Base-by-base conservation (phyloP, 2,329 filamentous ascomycete genomes). In the Colletotrichum paranaense region DNA sequence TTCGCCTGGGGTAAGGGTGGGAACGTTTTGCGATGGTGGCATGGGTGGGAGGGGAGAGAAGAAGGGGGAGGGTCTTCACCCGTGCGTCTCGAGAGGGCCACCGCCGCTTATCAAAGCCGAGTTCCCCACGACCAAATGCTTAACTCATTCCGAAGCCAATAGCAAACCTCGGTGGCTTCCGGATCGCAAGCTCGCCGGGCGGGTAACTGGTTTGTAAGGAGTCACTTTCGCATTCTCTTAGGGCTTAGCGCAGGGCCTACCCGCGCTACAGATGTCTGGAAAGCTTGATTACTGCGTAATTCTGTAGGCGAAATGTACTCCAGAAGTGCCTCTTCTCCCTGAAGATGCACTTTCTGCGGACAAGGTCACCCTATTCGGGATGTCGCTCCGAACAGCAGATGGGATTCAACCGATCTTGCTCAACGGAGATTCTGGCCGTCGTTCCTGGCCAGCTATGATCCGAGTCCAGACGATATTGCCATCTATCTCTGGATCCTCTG, bases 1-100 rank as follows among this genome's bases (percentile, higher is more conserved):
- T 74, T 74, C 72, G 72, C 60, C 72, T 19, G 32, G 72, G 68
- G 42, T 63, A n/a, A 35, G 14, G 68, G 62, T 28, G 68, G 49
- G 53, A 42, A 14, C 63, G 57, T 62, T 70, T 65, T n/a, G 38
- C 12, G 32, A 26, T 42, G n/a, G 46, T 22, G 42, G 42, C 42
- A 49, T 49, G 42, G 42, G 42, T 49, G 14, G 28, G 52, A 26
- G 12, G n/a, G 32, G 57, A 24, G 6, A 59, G 57, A 38, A 14
- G 57, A n/a, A 11, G 42, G 28, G 22, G 52, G 52, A 55, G 11
- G 26, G 32, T 8, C n/a, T 26, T 32, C 26, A 24, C 56, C 63
- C 24, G 49, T 69, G 62, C 35, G 68, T 67, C 46, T 30, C 22
- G 7, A 56, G 53, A 56, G 11, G 22, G 14, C 68, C 62, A 35